These are phyloP conservation scores for Drechmeria coniospora DNA, from an alignment of 2,329 filamentous ascomycete genomes.

Conservation along the genomic window DNA sequence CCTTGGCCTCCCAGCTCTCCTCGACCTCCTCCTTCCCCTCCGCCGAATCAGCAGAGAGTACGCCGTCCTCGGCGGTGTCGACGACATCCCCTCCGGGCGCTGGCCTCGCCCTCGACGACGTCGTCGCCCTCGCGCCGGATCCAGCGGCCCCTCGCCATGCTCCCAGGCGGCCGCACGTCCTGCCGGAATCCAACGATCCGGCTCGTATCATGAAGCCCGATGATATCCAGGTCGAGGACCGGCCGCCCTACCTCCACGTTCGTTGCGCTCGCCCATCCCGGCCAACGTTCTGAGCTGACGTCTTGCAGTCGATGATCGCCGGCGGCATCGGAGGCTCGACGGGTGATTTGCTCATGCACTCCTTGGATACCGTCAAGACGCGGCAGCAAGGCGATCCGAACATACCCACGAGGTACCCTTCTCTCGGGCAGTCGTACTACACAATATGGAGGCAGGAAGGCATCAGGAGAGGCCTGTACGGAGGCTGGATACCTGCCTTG, in stretches of 20 bases:
- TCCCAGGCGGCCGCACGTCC: slow-evolving; percentile 10
- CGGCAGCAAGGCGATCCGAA: slow-evolving; percentile 92
- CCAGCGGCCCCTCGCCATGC: slow-evolving; percentile 17
- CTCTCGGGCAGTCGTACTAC: slow-evolving; percentile 77
- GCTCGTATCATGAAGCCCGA: slow-evolving; percentile 19
- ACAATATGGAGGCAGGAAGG: slow-evolving; percentile 92
- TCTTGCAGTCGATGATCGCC: slow-evolving; percentile 71
- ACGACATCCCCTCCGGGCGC: slow-evolving; percentile 4
- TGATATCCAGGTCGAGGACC: slow-evolving; percentile 25
- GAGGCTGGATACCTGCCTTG: slow-evolving; percentile 83
- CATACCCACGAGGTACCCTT: slow-evolving; percentile 82
- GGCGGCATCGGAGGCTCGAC: slow-evolving; percentile 85
- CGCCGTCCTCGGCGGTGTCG: slow-evolving; percentile 4
- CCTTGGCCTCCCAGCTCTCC: slow-evolving; percentile 4
- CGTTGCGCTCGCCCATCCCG: slow-evolving; percentile 7
- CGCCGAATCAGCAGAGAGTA: slow-evolving; percentile 4
- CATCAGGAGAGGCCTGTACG: slow-evolving; percentile 70
- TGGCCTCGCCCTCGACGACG: slow-evolving; percentile 3
- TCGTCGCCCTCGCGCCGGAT: slow-evolving; percentile 1
- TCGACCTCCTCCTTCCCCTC: slow-evolving; percentile 1
- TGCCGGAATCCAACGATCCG: slow-evolving; percentile 11
- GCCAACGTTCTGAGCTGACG: not conserved
- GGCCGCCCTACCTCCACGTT: slow-evolving; percentile 29
- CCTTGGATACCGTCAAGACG: slow-evolving; percentile 95
- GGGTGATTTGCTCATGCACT: slow-evolving; percentile 97